Evolutionary conservation across 2,329 filamentous ascomycete genomes (phyloP), one percentile per base, ranked within the genome.

Genomic region (Camillea tinctor): DNA sequence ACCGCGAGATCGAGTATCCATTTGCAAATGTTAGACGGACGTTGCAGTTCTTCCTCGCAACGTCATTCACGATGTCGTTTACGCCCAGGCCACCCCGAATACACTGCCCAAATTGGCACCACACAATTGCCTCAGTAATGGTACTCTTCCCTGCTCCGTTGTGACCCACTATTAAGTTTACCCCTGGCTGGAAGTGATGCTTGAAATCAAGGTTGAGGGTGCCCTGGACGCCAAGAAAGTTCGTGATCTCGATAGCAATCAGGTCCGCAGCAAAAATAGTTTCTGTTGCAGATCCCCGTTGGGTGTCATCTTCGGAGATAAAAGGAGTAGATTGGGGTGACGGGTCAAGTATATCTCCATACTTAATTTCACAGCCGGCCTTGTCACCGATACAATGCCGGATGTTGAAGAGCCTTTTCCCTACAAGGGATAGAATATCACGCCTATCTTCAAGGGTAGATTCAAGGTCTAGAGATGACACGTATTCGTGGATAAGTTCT

Each of bases 71-170:
- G 2, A 73, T 71, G 52, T 74, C 72, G 8, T 68, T 65, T 15
- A 65, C 71, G 7, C 55, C 62, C 7, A 73, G 56, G 0, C 71
- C 71, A 36, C 56, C 63, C 19, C 73, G 70, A 21, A 74, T 65
- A 50, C 72, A 73, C 8, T 64, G 66, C 1, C 73, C 73, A 55
- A 74, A 75, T 50, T 73, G 72, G 59, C 71, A 74, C 73, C 73
- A 75, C 3, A 68, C 67, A 21, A 74, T 68, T 17, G 73, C 73
- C 57, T 75, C 73, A 19, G 74, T 64, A 1, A 75, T 40, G 1
- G 71, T 73, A 62, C 71, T 73, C 60, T 74, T 74, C 5, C 72
- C 72, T 1, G 72, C 63, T 3, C 72, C 72, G 51, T 74, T 74
- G 23, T 58, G 53, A 9, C 73, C 73, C 7, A 71, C 66, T 13